Evolutionary conservation across 176 grass and related monocot genomes (phyloP), one percentile per base, ranked within the genome.

Genomic region (Carex myosuroides): DNA sequence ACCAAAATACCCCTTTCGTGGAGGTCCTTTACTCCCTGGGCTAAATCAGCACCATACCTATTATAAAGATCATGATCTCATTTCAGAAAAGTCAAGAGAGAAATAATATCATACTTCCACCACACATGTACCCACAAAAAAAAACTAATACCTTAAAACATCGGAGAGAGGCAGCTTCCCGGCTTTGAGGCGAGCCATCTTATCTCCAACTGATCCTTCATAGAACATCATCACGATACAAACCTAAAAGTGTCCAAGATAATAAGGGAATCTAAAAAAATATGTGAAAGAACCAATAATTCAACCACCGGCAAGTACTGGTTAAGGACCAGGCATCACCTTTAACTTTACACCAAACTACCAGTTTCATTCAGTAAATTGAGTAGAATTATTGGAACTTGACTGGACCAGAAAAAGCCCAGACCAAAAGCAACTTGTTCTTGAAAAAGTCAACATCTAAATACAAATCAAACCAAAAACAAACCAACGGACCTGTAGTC

Each of bases 141-240:
- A 55, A 81, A 55, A 84, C 73, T 18, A 84, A 18, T 73, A 95
- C 95, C 96, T 99, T 88, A 95, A 88, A 82, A 90, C 91, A 81
- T 99, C 93, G 78, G 88, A 90, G 48, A 99, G 89, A 87, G 91
- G 67, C 56, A 95, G 87, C 77, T 86, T 95, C 86, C 96, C 96
- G 39, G 89, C 87, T 94, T 95, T 95, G 90, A 89, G 89, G 70
- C 81, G 81, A 79, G 96, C 88, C 96, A 94, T 91, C 88, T 89
- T 95, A 72, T 99, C 93, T 44, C 96, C 96, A 2, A 99, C 4
- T n/a, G 91, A 99, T 81, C 96, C 96, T 79, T 99, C 96, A 16
- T 99, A 95, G 86, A 93, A 99, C 86, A 93, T 99, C 93, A 99
- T 99, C 0, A 87, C 91, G 66, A 99, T 91, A 65, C 93, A 95